Base-by-base conservation (phyloP, 345 rosid genomes). In the Boechera stricta region DNA sequence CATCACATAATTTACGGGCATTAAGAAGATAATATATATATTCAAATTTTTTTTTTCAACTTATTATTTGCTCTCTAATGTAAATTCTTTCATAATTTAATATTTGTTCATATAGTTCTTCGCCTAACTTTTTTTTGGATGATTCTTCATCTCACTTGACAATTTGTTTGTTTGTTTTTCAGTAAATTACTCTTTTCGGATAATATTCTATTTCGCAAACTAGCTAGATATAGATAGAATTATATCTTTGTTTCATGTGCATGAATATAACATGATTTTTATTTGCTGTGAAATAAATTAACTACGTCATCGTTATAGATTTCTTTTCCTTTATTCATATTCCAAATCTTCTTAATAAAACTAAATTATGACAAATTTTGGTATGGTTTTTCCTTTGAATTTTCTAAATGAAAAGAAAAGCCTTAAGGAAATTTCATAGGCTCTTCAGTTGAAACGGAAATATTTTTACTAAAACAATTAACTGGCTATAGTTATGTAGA, bases 101-200 rank as follows among this genome's bases (percentile, higher is more conserved):
- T 3, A 12, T 10, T 21, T 62, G 48, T 58, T 67, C 54, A 51
- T 49, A 48, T 45, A 63, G 56, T 73, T 73, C 13, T 64, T 55
- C 21, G n/a, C 48, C 29, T 54, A 38, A 4, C 10, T 36, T 38
- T 41, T 41, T 32, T 16, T 16, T 11, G 57, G 32, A 18, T 65
- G 44, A 48, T 52, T 54, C 10, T 41, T 39, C 6, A 11, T 39
- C 28, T 31, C 59, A 26, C n/a, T 31, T 42, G 53, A 31, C 51
- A 21, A 38, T n/a, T 7, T 36, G 1, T 51, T 51, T 62, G 56
- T 48, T 48, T 48, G 29, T 24, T 26, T 21, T 26, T 28, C 32
- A 10, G 3, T 61, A 26, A 7, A 18, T 28, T 61, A 49, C 21
- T 11, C 31, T 49, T 62, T 38, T 49, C 28, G 15, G 29, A 33